phyloP scores from a whole-genome alignment of 768 basidiomycete species.

The Cyclocybe cylindracea region DNA sequence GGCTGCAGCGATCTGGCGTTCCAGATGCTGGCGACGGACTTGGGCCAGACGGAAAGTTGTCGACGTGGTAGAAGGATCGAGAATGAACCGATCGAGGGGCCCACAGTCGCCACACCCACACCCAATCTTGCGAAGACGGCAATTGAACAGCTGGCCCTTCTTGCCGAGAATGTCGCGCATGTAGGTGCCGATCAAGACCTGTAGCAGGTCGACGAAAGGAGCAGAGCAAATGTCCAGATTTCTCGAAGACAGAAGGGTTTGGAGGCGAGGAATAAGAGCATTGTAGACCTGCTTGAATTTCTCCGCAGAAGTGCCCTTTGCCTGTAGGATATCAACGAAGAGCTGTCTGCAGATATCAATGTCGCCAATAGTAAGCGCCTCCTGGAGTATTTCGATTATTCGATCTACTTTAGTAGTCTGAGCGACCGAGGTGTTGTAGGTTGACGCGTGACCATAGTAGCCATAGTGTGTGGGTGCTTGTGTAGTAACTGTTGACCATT shows the following conservation, averaged over 20 bases:
- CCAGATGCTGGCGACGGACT: slow-evolving; percentile 23
- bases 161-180: slow-evolving; percentile 27
- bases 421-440: background rate
- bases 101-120: slow-evolving; percentile 33
- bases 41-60: slow-evolving; percentile 19
- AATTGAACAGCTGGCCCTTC: slow-evolving; percentile 8
- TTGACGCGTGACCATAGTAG: background rate
- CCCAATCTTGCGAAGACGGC: slow-evolving; percentile 27
- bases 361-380: slow-evolving; percentile 19
- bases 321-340: slow-evolving; percentile 22
- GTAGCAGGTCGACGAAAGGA: slow-evolving; percentile 31
- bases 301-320: slow-evolving; percentile 2
- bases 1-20: slow-evolving; percentile 17
- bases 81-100: slow-evolving; percentile 27
- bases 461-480: background rate
- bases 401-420: slow-evolving; percentile 20
- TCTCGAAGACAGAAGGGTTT: slow-evolving; percentile 13
- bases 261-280: slow-evolving; percentile 25
- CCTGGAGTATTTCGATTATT: slow-evolving; percentile 25
- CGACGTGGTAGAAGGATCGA: slow-evolving; percentile 10
- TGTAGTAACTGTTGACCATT: slow-evolving; percentile 17
- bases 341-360: slow-evolving; percentile 20
- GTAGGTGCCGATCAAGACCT: slow-evolving; percentile 28
- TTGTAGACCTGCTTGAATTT: slow-evolving; percentile 28
- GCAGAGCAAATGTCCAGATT: slow-evolving; percentile 15